Evolutionary conservation across 2,329 filamentous ascomycete genomes (phyloP).

Genomic region (Aaosphaeria arxii): DNA sequence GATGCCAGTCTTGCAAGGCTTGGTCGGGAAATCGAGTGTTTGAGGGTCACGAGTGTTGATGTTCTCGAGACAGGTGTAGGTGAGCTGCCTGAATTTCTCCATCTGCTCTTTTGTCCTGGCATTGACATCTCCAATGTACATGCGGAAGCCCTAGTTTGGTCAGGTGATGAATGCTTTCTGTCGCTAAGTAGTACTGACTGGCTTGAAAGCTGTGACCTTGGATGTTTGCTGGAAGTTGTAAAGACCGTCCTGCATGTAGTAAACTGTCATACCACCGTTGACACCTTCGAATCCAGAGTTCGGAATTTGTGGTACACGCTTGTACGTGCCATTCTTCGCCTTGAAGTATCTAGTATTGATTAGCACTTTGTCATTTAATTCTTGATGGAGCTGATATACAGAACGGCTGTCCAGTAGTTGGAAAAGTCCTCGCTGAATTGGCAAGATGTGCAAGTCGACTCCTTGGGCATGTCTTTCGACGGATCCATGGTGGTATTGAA

Average conservation of each 20-base stretch:
- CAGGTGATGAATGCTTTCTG: neutral
- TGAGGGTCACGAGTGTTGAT: slow-evolving; percentile 40
- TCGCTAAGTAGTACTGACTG: slow-evolving; percentile 7
- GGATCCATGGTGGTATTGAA: slow-evolving; percentile 24
- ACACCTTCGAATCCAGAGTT: slow-evolving; percentile 20
- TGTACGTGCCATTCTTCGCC: slow-evolving; percentile 19
- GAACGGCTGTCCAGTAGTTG: slow-evolving; percentile 29
- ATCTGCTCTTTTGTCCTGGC: slow-evolving; percentile 27
- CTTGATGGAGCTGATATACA: slow-evolving; percentile 12
- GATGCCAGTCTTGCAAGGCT: slow-evolving; percentile 39
- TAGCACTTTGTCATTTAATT: neutral
- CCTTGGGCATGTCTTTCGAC: slow-evolving; percentile 14
- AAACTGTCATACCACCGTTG: slow-evolving; percentile 19
- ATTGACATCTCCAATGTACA: slow-evolving; percentile 28
- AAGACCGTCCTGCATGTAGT: slow-evolving; percentile 26
- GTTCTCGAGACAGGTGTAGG: slow-evolving; percentile 43
- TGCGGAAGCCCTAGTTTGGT: slow-evolving; percentile 15
- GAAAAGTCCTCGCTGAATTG: slow-evolving; percentile 21
- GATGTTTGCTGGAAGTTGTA: slow-evolving; percentile 23
- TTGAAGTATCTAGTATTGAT: slow-evolving; percentile 17
- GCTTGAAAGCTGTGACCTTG: slow-evolving; percentile 43
- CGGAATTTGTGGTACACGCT: slow-evolving; percentile 12
- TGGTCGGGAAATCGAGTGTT: slow-evolving; percentile 38
- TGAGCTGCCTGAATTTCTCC: slow-evolving; percentile 42
- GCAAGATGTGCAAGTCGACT: slow-evolving; percentile 25